Conservation (phyloP, 495 filamentous ascomycete genomes). For the Podospora pseudoanserina region DNA sequence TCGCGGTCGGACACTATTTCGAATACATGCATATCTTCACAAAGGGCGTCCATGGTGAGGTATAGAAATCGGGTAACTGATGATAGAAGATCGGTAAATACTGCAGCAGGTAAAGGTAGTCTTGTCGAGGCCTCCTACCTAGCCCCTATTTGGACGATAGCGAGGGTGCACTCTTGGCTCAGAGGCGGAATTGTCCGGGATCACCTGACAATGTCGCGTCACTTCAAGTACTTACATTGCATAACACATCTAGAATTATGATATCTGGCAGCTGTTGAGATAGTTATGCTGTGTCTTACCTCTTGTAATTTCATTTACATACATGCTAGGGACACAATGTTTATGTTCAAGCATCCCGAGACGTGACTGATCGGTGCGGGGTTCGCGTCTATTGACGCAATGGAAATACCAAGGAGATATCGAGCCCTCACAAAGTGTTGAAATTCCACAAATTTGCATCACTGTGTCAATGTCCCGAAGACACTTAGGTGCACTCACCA, state of each 20-base stretch:
- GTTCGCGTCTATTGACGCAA: neutral
- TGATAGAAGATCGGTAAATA: no score
- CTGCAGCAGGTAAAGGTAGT: neutral
- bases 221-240: no score
- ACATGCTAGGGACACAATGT: no score
- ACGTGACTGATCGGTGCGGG: neutral
- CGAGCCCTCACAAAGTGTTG: neutral
- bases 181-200: neutral
- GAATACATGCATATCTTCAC: neutral
- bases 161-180: neutral
- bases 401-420: neutral
- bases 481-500: neutral
- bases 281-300: no score
- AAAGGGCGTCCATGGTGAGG: neutral
- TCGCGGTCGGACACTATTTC: neutral
- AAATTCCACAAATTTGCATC: neutral
- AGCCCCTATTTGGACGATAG: neutral
- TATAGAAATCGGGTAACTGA: no score
- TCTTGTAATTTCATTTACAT: no score
- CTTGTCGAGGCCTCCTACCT: neutral
- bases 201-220: no score
- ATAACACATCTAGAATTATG: no score
- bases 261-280: no score
- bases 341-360: no score
- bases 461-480: neutral